These are phyloP conservation scores for Xanthoconium separans DNA, from an alignment of 1,284 basidiomycete species.

Conservation along the genomic window DNA sequence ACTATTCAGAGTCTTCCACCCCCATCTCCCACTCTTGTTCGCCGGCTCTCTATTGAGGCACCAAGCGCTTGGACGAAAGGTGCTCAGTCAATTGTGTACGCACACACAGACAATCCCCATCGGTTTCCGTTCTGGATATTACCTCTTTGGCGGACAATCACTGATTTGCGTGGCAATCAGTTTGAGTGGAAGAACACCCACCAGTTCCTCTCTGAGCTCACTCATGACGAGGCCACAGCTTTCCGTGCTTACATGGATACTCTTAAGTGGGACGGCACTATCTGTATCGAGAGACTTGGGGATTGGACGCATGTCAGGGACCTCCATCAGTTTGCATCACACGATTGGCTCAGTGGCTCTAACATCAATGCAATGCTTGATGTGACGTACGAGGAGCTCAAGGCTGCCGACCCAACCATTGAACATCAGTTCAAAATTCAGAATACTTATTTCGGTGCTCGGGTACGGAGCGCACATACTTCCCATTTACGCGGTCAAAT, in stretches of 20 bases:
- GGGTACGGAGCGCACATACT: background rate
- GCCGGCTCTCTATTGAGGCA: background rate
- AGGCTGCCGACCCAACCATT: background rate
- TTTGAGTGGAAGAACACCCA: background rate
- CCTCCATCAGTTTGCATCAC: background rate
- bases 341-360: background rate
- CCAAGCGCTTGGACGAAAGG: background rate
- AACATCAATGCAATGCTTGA: background rate
- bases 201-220: background rate
- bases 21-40: background rate
- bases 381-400: background rate
- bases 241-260: background rate
- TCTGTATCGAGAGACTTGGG: background rate
- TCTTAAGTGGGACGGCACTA: background rate
- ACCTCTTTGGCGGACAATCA: background rate
- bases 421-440: background rate
- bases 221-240: background rate
- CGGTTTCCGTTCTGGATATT: background rate
- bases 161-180: background rate
- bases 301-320: background rate
- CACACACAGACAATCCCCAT: background rate
- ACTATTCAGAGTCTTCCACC: background rate
- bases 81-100: background rate
- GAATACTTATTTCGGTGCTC: background rate
- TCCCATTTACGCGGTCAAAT: background rate